Percentiles rank a stretch among this genome's conserved stretches.
These are phyloP conservation scores for Hypoxylon sp. DNA, from an alignment of 2,329 filamentous ascomycete genomes.

Conservation along the genomic window DNA sequence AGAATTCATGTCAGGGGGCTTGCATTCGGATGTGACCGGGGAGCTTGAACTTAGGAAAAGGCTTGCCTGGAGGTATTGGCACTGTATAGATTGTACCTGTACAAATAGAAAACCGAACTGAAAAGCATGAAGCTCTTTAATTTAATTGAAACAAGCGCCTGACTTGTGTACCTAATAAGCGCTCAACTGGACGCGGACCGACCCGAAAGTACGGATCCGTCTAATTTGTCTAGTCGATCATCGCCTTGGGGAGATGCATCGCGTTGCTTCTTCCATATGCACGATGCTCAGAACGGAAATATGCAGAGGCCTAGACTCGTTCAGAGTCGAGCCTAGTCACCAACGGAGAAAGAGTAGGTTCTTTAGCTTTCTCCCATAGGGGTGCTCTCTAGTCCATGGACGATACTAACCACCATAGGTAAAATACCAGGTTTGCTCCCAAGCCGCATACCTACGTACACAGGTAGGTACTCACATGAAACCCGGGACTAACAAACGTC, in stretches of 20 bases:
- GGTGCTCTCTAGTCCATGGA: too few relatives aligned
- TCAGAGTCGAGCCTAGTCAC: background rate
- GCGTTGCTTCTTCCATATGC: conserved; percentile 28
- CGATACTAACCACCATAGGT: background rate
- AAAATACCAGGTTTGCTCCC: background rate
- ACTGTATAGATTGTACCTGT: background rate
- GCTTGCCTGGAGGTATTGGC: background rate
- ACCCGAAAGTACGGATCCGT: conserved; percentile 34
- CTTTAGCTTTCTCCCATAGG: too few relatives aligned
- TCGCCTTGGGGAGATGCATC: conserved; percentile 13
- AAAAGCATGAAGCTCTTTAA: background rate
- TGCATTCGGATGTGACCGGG: background rate
- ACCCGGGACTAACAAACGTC: conserved; percentile 7
- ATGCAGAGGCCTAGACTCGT: conserved; percentile 1
- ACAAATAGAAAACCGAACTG: background rate
- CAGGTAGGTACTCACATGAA: background rate
- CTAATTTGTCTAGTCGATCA: conserved; percentile 25
- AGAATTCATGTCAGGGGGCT: background rate
- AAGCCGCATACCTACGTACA: too few relatives aligned
- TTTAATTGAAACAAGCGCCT: conserved; percentile 31
- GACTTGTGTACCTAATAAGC: conserved; percentile 1
- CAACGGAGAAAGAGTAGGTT: background rate
- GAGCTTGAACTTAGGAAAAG: background rate
- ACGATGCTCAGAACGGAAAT: conserved; percentile 26
- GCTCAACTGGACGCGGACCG: conserved; percentile 27